These are phyloP conservation scores for Zoysia pacifica DNA, from an alignment of 176 grass and related monocot species.

Conservation along the genomic window DNA sequence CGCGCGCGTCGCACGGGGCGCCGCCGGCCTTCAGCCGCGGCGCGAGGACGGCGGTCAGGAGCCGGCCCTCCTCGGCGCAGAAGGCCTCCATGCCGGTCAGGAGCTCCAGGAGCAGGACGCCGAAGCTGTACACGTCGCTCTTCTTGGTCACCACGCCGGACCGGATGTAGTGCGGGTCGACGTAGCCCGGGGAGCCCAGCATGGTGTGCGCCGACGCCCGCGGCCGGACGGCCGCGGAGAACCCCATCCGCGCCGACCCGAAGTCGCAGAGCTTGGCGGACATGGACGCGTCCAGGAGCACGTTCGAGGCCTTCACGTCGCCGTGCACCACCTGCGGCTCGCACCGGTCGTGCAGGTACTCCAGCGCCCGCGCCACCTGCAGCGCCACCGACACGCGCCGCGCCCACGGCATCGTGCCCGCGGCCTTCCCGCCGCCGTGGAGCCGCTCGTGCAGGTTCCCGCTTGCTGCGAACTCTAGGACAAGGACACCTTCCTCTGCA, in stretches of 20 bases:
- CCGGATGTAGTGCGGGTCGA: slow-evolving; percentile 96
- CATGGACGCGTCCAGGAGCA: slow-evolving; percentile 79
- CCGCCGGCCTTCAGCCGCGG: slow-evolving; percentile 37
- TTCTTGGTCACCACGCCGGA: slow-evolving; percentile 89
- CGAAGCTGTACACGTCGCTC: slow-evolving; percentile 96
- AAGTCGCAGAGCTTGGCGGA: slow-evolving; percentile 93
- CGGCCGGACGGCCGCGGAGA: slow-evolving; percentile 81
- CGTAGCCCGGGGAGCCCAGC: slow-evolving; percentile 85
- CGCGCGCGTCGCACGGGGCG: not conserved
- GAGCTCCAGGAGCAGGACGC: slow-evolving; percentile 85
- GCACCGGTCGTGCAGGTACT: slow-evolving; percentile 83
- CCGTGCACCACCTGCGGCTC: slow-evolving; percentile 93
- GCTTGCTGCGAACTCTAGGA: slow-evolving; percentile 86
- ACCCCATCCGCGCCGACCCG: slow-evolving; percentile 80
- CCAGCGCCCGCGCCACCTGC: slow-evolving; percentile 76
- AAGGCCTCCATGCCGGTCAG: slow-evolving; percentile 88
- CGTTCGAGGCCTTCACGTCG: slow-evolving; percentile 89
- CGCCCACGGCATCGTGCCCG: slow-evolving; percentile 63
- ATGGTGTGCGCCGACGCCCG: slow-evolving; percentile 58
- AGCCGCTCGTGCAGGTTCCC: slow-evolving; percentile 90
- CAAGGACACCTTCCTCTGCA: slow-evolving; percentile 86
- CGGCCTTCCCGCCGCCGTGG: slow-evolving; percentile 47
- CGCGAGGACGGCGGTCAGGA: slow-evolving; percentile 55
- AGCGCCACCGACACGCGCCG: slow-evolving; percentile 62
- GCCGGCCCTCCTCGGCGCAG: slow-evolving; percentile 57